Percentiles rank a stretch among this genome's conserved stretches.
These are phyloP conservation scores for Amoeboaphelidium protococcarum DNA, from an alignment of 371 early-diverging fungal species.

Conservation along the genomic window DNA sequence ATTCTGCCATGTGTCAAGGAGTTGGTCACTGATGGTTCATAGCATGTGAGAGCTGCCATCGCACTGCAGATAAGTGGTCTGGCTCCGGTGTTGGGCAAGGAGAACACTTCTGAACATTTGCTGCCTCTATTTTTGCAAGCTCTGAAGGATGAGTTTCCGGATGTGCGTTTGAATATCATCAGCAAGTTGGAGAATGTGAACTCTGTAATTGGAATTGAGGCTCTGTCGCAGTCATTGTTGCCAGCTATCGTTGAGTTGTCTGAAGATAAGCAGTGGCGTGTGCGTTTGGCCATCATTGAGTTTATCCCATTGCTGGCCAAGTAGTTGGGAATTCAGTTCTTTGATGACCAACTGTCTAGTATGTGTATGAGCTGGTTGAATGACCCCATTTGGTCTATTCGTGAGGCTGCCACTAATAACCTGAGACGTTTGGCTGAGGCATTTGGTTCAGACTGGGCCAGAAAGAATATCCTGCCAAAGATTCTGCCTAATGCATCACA, in stretches of 20 bases:
- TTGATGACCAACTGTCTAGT: constrained; percentile 74
- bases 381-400: constrained; percentile 83
- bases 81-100: constrained; percentile 78
- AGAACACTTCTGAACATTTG: constrained; percentile 73
- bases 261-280: constrained; percentile 97
- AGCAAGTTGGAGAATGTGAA: constrained; percentile 85
- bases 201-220: constrained; percentile 80
- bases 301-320: constrained; percentile 83
- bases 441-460: constrained; percentile 96
- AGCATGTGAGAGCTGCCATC: constrained; percentile 82
- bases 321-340: constrained; percentile 80
- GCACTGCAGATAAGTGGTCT: constrained; percentile 85
- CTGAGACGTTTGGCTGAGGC: constrained; percentile 73
- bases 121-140: constrained; percentile 76
- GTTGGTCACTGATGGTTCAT: constrained; percentile 71
- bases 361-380: constrained; percentile 90
- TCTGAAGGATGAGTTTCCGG: constrained; percentile 85
- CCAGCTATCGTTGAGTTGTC: constrained; percentile 93
- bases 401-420: constrained; percentile 82
- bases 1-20: constrained; percentile 71
- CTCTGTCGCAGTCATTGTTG: constrained; percentile 76
- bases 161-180: constrained; percentile 90
- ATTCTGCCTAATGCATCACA: constrained; percentile 64
- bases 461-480: constrained; percentile 69
- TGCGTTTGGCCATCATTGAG: constrained; percentile 89